Evolutionary conservation across 768 basidiomycete species (phyloP), one percentile per base, ranked within the genome.

Genomic region (Leccinum imitatum): DNA sequence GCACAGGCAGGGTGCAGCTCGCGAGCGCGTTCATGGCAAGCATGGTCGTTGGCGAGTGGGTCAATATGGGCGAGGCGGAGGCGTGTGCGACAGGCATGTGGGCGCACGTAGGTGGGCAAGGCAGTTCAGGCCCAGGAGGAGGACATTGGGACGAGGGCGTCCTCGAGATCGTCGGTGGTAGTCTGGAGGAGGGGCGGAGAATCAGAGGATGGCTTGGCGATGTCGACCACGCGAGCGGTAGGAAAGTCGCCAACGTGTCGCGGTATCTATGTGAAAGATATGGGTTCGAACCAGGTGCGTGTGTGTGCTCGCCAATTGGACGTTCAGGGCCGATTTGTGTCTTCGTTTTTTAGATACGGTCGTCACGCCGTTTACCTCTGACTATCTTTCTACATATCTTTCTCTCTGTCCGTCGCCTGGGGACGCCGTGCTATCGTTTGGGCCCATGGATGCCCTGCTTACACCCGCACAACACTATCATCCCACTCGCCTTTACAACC

Each of bases 161-260:
- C 15, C 75, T 93, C 56, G 89, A 92, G 66, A 86, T 91, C 58
- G 83, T 93, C 21, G 89, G 87, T 41, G 90, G 91, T 0, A 86
- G 83, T 59, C 75, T 84, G 54, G 90, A 91, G 62, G 90, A 90
- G 65, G 90, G 85, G 2, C 76, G 85, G 64, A 77, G 86, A 50
- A 86, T 93, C 48, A 80, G 87, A 65, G 83, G 83, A 4, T 91
- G 91, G 89, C 76, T 94, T 6, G 92, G 91, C n/a, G 90, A 90
- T 33, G 91, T 92, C 10, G 89, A 91, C 65, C 69, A 80, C 35
- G 82, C 83, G 11, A 85, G 86, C 48, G 88, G 84, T 19, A 77
- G 85, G 60, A 82, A 85, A 50, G 76, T 82, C 2, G 90, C 88
- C 7, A 85, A 80, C 59, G 77, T 93, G 21, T 86, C 89, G 2